A percentile compares a stretch with the other conserved stretches of the same genome.
Conservation (phyloP, 371 early-diverging fungal genomes). For the Haplosporangium sp. region DNA sequence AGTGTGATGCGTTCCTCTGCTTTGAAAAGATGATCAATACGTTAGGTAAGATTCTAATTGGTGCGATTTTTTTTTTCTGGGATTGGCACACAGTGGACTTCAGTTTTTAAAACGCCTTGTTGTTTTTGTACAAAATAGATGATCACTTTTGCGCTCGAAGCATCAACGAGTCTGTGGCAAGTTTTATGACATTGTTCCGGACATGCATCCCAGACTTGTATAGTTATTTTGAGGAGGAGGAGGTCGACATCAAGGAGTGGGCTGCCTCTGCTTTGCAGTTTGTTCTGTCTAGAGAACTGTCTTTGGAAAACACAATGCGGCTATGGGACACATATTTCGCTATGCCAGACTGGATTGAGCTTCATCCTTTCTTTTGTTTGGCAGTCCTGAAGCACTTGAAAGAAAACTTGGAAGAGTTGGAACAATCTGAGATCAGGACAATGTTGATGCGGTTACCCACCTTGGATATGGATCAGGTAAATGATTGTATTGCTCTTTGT, state of each 20-base stretch:
- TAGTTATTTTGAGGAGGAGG: conserved; percentile 95
- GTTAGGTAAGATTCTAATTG: conserved; percentile 64
- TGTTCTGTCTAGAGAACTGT: conserved; percentile 84
- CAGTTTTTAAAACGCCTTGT: not conserved
- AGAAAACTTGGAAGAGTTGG: conserved; percentile 89
- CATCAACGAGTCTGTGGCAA: conserved; percentile 77
- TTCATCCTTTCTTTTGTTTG: conserved; percentile 85
- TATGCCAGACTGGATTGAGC: conserved; percentile 72
- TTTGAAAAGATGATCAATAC: conserved; percentile 79
- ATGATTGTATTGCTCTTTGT: not conserved
- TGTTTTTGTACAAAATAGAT: conserved; percentile 57
- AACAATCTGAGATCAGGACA: conserved; percentile 91
- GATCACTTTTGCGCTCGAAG: conserved; percentile 66
- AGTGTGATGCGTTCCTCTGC: conserved; percentile 85
- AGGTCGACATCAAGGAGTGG: conserved; percentile 92
- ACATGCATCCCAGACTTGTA: conserved; percentile 79
- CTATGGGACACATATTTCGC: conserved; percentile 92
- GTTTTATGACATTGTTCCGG: conserved; percentile 84
- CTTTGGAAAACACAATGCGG: conserved; percentile 78
- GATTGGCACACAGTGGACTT: not conserved
- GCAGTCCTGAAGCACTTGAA: conserved; percentile 62
- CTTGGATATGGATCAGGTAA: conserved; percentile 79
- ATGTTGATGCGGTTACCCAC: conserved; percentile 82
- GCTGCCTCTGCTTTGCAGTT: conserved; percentile 89
- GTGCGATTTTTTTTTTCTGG: not conserved